A percentile compares a stretch with the other conserved stretches of the same genome.
Evolutionary conservation across 1,284 basidiomycete genomes (phyloP).

Genomic region (Apiotrichum sp.): DNA sequence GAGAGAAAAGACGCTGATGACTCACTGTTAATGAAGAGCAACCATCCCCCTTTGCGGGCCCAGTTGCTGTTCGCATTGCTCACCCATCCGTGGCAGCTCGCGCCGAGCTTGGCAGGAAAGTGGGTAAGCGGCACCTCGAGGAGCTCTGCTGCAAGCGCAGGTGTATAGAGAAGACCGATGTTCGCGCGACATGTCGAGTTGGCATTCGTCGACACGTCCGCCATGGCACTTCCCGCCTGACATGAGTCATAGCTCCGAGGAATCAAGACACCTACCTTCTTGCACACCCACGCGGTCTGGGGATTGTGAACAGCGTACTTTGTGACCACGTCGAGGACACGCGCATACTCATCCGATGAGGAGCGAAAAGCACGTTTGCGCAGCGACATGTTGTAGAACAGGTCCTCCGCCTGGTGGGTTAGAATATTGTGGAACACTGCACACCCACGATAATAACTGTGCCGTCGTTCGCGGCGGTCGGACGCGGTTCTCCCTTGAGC

Average conservation of each 20-base stretch:
- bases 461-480: slow-evolving; percentile 90
- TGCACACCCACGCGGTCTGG: slow-evolving; percentile 79
- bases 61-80: slow-evolving; percentile 85
- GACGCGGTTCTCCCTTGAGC: slow-evolving; percentile 69
- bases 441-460: slow-evolving; percentile 71
- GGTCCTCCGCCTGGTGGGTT: slow-evolving; percentile 69
- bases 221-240: slow-evolving; percentile 63
- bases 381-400: slow-evolving; percentile 92
- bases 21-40: slow-evolving; percentile 97
- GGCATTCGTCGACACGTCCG: slow-evolving; percentile 78
- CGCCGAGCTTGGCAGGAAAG: slow-evolving; percentile 46
- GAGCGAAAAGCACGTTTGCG: slow-evolving; percentile 80
- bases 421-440: background rate
- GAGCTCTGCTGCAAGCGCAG: slow-evolving; percentile 73
- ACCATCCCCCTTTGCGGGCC: slow-evolving; percentile 65
- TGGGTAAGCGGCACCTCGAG: slow-evolving; percentile 52
- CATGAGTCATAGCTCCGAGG: background rate
- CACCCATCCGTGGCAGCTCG: slow-evolving; percentile 65
- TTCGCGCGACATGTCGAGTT: slow-evolving; percentile 62
- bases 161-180: slow-evolving; percentile 77
- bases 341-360: slow-evolving; percentile 83
- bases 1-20: slow-evolving; percentile 10
- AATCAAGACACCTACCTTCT: slow-evolving; percentile 56
- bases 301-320: slow-evolving; percentile 93
- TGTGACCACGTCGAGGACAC: slow-evolving; percentile 87